A percentile compares a stretch with the other conserved stretches of the same genome.
phyloP scores from a whole-genome alignment of 75 land plant species.

The Cupressus sempervirens region DNA sequence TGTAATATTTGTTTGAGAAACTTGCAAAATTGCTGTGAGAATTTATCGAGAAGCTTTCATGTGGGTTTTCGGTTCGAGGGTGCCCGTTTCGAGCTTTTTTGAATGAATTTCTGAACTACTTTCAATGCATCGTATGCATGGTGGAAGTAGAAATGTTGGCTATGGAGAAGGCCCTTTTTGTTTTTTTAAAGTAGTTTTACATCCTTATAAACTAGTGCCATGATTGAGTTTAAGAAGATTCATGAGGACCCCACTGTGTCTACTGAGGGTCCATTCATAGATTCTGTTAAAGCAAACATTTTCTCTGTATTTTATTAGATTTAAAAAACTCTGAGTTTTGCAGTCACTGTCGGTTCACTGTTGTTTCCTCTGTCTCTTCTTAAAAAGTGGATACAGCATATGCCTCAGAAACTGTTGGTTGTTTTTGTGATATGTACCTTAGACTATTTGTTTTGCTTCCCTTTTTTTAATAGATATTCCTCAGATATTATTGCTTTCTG shows the following conservation, averaged over 20 bases:
- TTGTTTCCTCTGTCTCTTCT: not conserved
- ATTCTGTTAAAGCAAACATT: not conserved
- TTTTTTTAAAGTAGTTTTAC: not conserved
- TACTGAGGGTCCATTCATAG: not conserved
- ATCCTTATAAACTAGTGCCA: too few species aligned
- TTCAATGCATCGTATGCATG: not conserved
- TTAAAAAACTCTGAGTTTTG: not conserved
- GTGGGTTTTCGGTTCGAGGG: too few species aligned
- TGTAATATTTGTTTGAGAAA: too few species aligned
- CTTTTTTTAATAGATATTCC: not conserved
- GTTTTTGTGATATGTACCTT: not conserved
- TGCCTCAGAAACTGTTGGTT: not conserved
- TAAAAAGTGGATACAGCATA: not conserved
- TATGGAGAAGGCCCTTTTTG: not conserved
- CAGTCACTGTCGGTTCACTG: not conserved
- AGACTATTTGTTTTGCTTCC: not conserved
- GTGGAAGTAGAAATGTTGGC: too few species aligned
- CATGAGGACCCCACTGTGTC: constrained; percentile 8
- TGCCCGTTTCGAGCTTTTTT: not conserved
- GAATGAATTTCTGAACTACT: not conserved
- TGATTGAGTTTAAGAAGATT: constrained; percentile 1
- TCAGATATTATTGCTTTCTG: not conserved
- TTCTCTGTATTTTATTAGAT: not conserved
- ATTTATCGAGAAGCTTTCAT: too few species aligned
- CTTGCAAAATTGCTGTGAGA: too few species aligned